Base-by-base conservation (phyloP, 2,329 filamentous ascomycete species). In the Domatiomyces globalis region DNA sequence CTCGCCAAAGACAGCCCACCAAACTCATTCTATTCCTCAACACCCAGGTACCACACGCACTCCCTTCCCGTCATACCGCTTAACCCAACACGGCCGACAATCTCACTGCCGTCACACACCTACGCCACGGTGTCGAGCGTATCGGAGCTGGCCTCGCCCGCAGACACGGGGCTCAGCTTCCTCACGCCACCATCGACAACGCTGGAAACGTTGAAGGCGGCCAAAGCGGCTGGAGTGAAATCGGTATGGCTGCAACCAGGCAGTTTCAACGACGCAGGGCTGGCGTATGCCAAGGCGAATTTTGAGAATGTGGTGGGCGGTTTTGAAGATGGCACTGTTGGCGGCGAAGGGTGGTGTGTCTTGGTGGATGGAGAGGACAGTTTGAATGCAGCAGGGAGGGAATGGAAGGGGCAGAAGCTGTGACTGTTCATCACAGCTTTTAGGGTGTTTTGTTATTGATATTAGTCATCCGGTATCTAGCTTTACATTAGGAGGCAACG, bases 231-330 rank as follows among this genome's bases (percentile, higher is more conserved):
- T 9, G 83, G 88, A 2, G 71, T 94, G 45, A 76, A 79, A 17
- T 77, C 85, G 22, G 81, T 95, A 4, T 95, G 87, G 85, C 71
- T 96, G 58, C 92, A 96, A 70, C 92, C 92, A 0, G 92, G 90
- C 1, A 89, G 81, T 15, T 96, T 85, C 64, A 81, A 95, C 64
- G 79, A 85, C 49, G 79, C 80, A 52, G 84, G 87, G 19, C 64
- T 95, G 56, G 71, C 76, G 43, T 88, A 78, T 66, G 87, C 86
- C 2, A 71, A 75, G 54, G 71, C 71, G 45, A 76, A 84, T 57
- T 95, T 92, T 61, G 72, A 80, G 58, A 83, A 73, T 45, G 75
- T 87, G 36, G 83, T 86, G 43, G 79, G 73, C 55, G 81, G 75
- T 72, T 82, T 39, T 80, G 81, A 25, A 81, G 82, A 22, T 63